These are phyloP conservation scores for Dipsacomyces acuminosporus DNA, from an alignment of 371 early-diverging fungal species.

Conservation along the genomic window DNA sequence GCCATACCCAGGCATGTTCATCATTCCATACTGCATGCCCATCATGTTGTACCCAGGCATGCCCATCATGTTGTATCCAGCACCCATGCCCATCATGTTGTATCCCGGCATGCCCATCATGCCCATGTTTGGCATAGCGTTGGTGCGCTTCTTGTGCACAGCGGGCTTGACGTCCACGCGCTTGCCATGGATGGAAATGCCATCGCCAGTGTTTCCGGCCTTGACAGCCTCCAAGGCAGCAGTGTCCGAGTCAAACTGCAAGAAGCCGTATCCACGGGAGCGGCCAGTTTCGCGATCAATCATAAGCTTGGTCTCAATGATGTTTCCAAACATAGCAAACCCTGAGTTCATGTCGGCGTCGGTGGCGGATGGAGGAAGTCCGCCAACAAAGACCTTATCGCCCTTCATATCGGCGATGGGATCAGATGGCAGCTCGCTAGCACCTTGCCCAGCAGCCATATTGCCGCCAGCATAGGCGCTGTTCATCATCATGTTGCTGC, in stretches of 20 bases:
- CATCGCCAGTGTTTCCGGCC: slow-evolving; percentile 55
- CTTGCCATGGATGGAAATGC: slow-evolving; percentile 52
- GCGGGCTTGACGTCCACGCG: slow-evolving; percentile 55
- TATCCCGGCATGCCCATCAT: slow-evolving; percentile 26
- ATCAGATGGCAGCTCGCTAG: slow-evolving; percentile 5
- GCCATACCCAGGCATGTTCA: slow-evolving; percentile 19
- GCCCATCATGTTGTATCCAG: slow-evolving; percentile 35
- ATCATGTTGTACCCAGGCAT: slow-evolving; percentile 7
- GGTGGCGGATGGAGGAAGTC: slow-evolving; percentile 71
- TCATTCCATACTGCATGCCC: slow-evolving; percentile 39
- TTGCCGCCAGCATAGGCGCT: slow-evolving; percentile 5
- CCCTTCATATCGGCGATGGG: slow-evolving; percentile 63
- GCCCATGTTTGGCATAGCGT: slow-evolving; percentile 18
- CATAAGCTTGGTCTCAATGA: slow-evolving; percentile 73
- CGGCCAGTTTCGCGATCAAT: slow-evolving; percentile 71
- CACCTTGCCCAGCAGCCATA: background rate
- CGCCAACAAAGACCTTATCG: slow-evolving; percentile 89
- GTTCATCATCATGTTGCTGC: slow-evolving; percentile 6
- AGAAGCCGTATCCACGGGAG: slow-evolving; percentile 77
- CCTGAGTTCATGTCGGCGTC: slow-evolving; percentile 76
- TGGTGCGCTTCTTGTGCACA: slow-evolving; percentile 49
- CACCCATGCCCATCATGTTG: slow-evolving; percentile 38
- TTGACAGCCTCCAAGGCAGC: slow-evolving; percentile 62
- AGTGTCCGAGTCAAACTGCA: slow-evolving; percentile 60
- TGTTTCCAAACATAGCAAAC: slow-evolving; percentile 71